Evolutionary conservation across 495 filamentous ascomycete species (phyloP), one percentile per base, ranked within the genome.

Genomic region (Massariosphaeria phaeospora): DNA sequence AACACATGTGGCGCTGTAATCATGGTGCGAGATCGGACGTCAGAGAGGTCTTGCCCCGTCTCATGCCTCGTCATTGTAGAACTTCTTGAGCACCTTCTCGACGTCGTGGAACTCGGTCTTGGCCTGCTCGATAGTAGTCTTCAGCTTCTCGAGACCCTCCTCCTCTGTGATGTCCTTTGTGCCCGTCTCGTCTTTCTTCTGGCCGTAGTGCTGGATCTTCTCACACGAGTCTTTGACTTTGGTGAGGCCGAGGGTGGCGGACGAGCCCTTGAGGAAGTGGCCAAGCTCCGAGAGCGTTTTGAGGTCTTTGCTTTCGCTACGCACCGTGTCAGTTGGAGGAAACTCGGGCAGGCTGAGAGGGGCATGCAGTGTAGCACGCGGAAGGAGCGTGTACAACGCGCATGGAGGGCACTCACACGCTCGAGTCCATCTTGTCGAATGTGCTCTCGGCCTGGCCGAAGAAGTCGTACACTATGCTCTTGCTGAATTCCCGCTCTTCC

Each of bases 231-330:
- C 90, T 68, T 88, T 88, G 65, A 98, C 86, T 72, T 95, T 94
- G 62, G 75, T 87, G 33, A 98, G 79, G 20, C 93, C 93, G 44
- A 98, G 81, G 6, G 94, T 97, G 17, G 93, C 93, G 9, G 91
- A 96, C n/a, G 91, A 96, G 33, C 93, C 93, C 71, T 98, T 98
- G 48, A 98, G 75, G 74, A 96, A 98, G 72, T 98, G 93, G 21
- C 93, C 93, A 23, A 95, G 81, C 13, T 75, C 75, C 15, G 91
- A 96, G 13, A 98, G 82, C 49, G 81, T 72, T 2, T 68, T 68
- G 31, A 96, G 82, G 53, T 95, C 76, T 55, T 74, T 72, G 10
- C 75, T 62, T 56, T 77, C 66, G 30, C 91, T 96, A 59, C 39
- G 17, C 3, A 23, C n/a, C 27, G 30, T 29, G 35, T 49, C 42